phyloP scores from a whole-genome alignment of 257 asterid species.

The Fraxinus americana region DNA sequence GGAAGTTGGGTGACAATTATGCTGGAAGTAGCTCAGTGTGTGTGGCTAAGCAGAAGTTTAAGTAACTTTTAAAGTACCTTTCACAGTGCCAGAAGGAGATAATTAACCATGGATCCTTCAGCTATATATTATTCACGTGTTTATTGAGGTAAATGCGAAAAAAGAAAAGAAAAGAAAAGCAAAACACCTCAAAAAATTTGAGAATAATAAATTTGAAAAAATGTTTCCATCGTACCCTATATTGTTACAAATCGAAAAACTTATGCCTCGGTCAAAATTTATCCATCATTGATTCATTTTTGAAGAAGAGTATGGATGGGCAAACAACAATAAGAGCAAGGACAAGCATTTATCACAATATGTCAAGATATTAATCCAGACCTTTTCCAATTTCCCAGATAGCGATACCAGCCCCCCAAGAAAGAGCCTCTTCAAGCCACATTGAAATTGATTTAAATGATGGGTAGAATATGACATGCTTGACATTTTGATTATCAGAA shows the following conservation, averaged over 20 bases:
- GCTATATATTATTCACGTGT: not conserved
- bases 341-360: slow-evolving; percentile 40
- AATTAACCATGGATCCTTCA: not conserved
- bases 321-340: not conserved
- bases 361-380: slow-evolving; percentile 70
- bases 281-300: not conserved
- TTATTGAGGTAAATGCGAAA: not conserved
- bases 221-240: not conserved
- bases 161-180: not conserved
- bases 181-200: too few species aligned
- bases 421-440: slow-evolving; percentile 76
- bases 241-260: not conserved
- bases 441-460: slow-evolving; percentile 60
- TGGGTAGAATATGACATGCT: slow-evolving; percentile 88
- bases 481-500: slow-evolving; percentile 50
- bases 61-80: too few species aligned
- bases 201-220: not conserved
- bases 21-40: not conserved
- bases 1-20: not conserved
- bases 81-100: not conserved
- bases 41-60: not conserved
- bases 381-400: slow-evolving; percentile 99
- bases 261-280: not conserved
- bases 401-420: slow-evolving; percentile 84
- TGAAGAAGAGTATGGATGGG: not conserved